phyloP scores from a whole-genome alignment of 78 protist species.

The Dictyostelium capitatum region DNA sequence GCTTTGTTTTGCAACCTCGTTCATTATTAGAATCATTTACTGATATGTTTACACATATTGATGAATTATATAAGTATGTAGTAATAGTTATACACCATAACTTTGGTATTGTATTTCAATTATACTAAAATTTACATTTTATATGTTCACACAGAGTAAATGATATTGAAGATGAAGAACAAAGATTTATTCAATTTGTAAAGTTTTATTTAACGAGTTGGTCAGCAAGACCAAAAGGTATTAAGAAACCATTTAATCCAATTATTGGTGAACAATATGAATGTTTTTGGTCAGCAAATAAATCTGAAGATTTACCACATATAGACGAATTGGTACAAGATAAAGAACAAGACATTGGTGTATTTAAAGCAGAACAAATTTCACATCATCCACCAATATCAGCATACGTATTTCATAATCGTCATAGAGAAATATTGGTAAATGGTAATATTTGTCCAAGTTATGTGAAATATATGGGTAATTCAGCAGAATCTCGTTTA shows the following conservation, averaged over 20 bases:
- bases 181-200: conserved; percentile 72
- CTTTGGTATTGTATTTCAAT: no score
- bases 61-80: conserved; percentile 68
- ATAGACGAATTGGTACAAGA: conserved; percentile 4
- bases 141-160: neutral
- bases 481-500: conserved; percentile 57
- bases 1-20: conserved; percentile 81
- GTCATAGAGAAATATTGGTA: conserved; percentile 32
- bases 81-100: no score
- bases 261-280: conserved; percentile 69
- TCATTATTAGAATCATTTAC: conserved; percentile 65
- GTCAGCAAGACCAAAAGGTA: conserved; percentile 70
- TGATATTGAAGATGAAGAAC: conserved; percentile 29
- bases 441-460: conserved; percentile 59
- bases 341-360: neutral
- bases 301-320: neutral
- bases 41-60: conserved; percentile 65
- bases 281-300: conserved; percentile 35
- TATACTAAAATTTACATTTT: neutral
- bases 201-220: conserved; percentile 68
- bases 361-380: conserved; percentile 52
- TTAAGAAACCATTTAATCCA: conserved; percentile 85
- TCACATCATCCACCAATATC: conserved; percentile 76
- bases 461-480: conserved; percentile 72
- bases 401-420: conserved; percentile 70